These are phyloP conservation scores for Asterochloris erici DNA, from an alignment of 139 green algal species.

Conservation along the genomic window DNA sequence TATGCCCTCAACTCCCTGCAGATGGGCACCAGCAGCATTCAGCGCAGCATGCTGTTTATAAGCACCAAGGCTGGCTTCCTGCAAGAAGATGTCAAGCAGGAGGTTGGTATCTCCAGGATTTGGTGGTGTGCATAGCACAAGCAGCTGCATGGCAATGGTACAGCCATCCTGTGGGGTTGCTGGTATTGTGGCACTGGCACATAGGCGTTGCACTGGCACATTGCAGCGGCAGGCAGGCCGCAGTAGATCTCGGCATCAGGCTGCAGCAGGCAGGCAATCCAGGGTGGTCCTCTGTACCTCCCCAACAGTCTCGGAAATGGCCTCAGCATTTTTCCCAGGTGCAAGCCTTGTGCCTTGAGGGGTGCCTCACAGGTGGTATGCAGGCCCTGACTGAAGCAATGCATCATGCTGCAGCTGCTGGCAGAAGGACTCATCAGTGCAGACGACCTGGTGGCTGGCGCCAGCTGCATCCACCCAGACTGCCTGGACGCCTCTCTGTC, in stretches of 20 bases:
- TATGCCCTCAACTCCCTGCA: conserved; percentile 42
- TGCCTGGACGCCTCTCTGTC: conserved; percentile 53
- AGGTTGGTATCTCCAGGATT: background rate
- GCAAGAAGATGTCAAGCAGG: conserved; percentile 4
- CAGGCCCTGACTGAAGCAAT: background rate
- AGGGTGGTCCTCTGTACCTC: no score
- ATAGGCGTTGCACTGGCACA: no score
- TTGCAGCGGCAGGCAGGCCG: no score
- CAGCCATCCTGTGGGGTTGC: no score
- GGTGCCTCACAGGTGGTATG: background rate
- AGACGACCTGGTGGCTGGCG: conserved; percentile 32
- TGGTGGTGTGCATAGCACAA: no score
- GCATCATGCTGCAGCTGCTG: conserved; percentile 7
- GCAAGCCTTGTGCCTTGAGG: background rate
- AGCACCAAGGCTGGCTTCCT: conserved; percentile 68
- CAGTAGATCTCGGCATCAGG: no score
- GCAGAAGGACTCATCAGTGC: conserved; percentile 1
- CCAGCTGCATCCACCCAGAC: conserved; percentile 47
- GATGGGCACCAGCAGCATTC: conserved; percentile 11
- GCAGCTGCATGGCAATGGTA: no score
- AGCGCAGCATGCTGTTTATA: conserved; percentile 62
- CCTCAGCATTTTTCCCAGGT: background rate
- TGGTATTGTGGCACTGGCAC: no score
- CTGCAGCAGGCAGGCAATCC: no score
- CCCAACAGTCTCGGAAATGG: no score